Percentiles rank a stretch among this genome's conserved stretches.
These are phyloP conservation scores for Metschnikowia koreensis DNA, from an alignment of 805 yeast genomes.

Conservation along the genomic window DNA sequence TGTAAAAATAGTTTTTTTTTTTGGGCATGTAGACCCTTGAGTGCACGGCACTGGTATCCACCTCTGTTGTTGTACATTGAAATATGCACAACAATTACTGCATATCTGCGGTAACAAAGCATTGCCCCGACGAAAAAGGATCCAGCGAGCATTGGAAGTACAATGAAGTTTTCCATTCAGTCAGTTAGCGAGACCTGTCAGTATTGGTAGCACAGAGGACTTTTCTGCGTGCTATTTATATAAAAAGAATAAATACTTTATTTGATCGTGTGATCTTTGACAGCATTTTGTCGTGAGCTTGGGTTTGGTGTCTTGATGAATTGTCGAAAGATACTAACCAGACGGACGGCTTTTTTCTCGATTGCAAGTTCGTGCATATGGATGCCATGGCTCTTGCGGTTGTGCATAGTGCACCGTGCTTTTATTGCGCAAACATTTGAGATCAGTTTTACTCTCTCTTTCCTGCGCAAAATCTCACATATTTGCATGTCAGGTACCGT, in stretches of 20 bases:
- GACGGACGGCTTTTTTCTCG: not conserved
- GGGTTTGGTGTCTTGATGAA: too few species aligned
- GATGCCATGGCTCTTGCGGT: not conserved
- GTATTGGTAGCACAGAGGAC: not conserved
- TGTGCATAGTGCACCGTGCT: slow-evolving; percentile 3
- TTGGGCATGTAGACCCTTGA: not conserved
- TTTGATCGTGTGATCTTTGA: too few species aligned
- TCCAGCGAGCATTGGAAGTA: not conserved
- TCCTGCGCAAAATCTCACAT: slow-evolving; percentile 14
- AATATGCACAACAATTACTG: not conserved
- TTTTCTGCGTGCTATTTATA: too few species aligned
- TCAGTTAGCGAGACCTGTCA: not conserved
- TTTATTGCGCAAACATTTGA: slow-evolving; percentile 10
- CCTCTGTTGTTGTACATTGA: not conserved
- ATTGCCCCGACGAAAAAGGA: not conserved
- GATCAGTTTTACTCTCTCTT: slow-evolving; percentile 7
- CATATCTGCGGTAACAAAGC: not conserved
- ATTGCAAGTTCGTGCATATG: not conserved
- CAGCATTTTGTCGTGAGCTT: too few species aligned
- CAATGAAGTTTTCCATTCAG: not conserved
- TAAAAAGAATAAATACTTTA: too few species aligned
- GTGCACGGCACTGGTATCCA: not conserved
- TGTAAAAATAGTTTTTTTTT: too few species aligned
- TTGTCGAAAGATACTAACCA: not conserved
- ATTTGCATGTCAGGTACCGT: slow-evolving; percentile 14